Base-by-base conservation (phyloP, 192 early-diverging fungal species). In the Entrophospora sp. region DNA sequence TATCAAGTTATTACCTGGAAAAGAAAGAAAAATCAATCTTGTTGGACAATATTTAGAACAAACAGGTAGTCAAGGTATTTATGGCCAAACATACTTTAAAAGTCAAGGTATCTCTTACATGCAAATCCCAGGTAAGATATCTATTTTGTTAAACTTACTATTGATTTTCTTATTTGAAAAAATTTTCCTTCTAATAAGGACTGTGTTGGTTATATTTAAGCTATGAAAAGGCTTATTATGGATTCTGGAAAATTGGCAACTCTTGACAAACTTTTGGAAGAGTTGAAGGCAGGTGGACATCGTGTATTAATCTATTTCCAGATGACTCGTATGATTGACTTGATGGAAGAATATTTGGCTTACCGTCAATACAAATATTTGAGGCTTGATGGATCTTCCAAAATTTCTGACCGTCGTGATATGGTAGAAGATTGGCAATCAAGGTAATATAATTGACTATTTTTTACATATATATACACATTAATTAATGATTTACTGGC, bases 351-450 rank as follows among this genome's bases (percentile, higher is more conserved):
- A 69, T 95, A 95, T 61, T 75, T 93, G 25, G 79, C 85, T 0
- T 91, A 89, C 66, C 84, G 88, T 27, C 87, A 92, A 73, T 89
- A 94, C 78, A 87, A 79, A 28, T 95, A 95, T 72, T 74, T 94
- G 60, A 87, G 93, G 12, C 73, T 95, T 36, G 93, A 95, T 73
- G 93, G 93, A 1, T 89, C 89, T 1, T 89, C 89, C 40, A 88
- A 86, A 74, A 91, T 93, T 35, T 83, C 83, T 1, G 91, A 96
- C 48, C 88, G 93, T 53, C 85, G 89, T 18, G 89, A 91, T 66
- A 88, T 94, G 85, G 92, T 95, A 14, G 81, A 82, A 49, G 93
- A 95, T 70, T 95, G 90, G 90, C 93, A 95, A 75, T 92, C 91
- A 4, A 73, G 78, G 66, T 77, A 49, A 53, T 62, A n/a, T n/a